Evolutionary conservation across 2,329 filamentous ascomycete species (phyloP).

Genomic region (Gnomoniopsis smithogilvyi): DNA sequence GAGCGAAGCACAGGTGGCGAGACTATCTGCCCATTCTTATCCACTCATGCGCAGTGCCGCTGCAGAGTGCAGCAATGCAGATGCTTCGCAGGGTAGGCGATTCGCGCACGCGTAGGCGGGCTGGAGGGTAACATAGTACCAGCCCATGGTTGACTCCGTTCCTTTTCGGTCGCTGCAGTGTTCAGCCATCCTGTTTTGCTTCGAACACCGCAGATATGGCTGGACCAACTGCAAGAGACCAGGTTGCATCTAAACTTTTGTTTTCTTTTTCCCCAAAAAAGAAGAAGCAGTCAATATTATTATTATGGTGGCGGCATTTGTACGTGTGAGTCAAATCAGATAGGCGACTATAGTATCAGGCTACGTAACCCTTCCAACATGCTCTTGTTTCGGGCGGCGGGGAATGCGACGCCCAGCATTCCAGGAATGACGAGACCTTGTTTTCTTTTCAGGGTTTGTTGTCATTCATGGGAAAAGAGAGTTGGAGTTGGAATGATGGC

Average conservation of each 20-base stretch:
- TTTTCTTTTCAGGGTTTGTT: background rate
- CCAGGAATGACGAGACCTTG: background rate
- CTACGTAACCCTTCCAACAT: background rate
- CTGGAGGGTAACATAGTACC: too few species aligned
- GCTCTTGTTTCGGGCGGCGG: background rate
- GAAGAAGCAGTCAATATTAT: too few species aligned
- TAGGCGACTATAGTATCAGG: background rate
- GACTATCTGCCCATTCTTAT: conserved; percentile 1
- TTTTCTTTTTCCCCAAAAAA: too few species aligned
- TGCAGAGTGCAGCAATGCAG: background rate
- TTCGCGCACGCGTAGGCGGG: background rate
- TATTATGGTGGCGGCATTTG: background rate
- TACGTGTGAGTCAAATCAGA: too few species aligned
- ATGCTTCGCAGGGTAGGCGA: background rate
- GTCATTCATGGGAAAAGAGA: too few species aligned
- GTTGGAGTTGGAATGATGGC: background rate
- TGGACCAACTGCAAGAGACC: background rate
- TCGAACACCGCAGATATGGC: background rate
- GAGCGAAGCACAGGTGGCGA: background rate
- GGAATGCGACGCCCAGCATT: background rate
- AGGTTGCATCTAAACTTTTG: background rate
- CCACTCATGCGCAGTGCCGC: background rate
- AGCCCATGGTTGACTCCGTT: too few species aligned
- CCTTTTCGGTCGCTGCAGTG: too few species aligned
- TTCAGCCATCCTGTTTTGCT: background rate